Evolutionary conservation across 2,329 filamentous ascomycete species (phyloP).

Genomic region (Botrytis fragariae): DNA sequence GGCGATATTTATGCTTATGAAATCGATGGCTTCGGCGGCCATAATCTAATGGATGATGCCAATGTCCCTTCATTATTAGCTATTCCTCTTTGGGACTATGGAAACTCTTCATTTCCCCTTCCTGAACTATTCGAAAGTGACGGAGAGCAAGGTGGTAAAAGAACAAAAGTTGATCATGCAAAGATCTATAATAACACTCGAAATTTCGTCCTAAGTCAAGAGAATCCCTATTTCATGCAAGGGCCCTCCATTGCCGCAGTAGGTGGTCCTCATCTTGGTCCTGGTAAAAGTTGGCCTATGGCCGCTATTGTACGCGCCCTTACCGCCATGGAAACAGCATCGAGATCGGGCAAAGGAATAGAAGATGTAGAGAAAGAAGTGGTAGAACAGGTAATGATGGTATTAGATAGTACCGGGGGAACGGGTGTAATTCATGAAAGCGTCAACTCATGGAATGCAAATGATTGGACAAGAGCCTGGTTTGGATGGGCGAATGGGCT

Average conservation of each 20-base stretch:
- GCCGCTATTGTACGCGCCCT: slow-evolving; percentile 51
- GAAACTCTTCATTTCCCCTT: slow-evolving; percentile 29
- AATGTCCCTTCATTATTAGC: slow-evolving; percentile 67
- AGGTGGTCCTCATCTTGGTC: slow-evolving; percentile 66
- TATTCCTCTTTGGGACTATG: slow-evolving; percentile 61
- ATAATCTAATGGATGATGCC: slow-evolving; percentile 69
- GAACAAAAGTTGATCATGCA: slow-evolving; percentile 46
- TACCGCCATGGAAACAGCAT: slow-evolving; percentile 41
- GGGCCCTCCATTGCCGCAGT: slow-evolving; percentile 59
- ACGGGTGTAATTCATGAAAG: slow-evolving; percentile 50
- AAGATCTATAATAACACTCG: slow-evolving; percentile 74
- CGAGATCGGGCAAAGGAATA: slow-evolving; percentile 12
- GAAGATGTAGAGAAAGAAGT: slow-evolving; percentile 32
- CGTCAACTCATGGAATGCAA: slow-evolving; percentile 44
- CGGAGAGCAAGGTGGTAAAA: background rate
- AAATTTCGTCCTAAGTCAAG: slow-evolving; percentile 70
- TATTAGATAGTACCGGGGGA: slow-evolving; percentile 29
- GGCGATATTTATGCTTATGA: slow-evolving; percentile 76
- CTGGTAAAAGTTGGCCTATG: slow-evolving; percentile 55
- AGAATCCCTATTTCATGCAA: slow-evolving; percentile 73
- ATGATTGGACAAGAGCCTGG: slow-evolving; percentile 46
- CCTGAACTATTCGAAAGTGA: slow-evolving; percentile 26
- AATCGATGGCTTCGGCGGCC: slow-evolving; percentile 61
- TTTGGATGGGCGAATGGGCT: slow-evolving; percentile 76
- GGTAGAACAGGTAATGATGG: slow-evolving; percentile 32